phyloP scores from a whole-genome alignment of 352 stramenopile species.

The Elongisporangium undulatum region DNA sequence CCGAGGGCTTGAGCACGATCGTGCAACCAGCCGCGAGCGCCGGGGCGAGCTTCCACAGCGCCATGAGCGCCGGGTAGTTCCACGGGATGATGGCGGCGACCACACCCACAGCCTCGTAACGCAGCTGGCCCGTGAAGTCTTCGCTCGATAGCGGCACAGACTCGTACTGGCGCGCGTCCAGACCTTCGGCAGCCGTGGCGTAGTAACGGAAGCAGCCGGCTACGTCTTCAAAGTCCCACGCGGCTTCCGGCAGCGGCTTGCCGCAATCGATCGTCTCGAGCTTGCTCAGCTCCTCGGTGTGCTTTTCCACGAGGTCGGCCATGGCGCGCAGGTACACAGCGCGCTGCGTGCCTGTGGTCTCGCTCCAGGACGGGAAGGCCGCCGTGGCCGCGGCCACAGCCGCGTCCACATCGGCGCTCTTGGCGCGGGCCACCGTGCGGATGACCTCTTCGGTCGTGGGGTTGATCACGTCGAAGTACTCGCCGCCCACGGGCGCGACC shows the following conservation, averaged over 20 bases:
- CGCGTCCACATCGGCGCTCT: conserved; percentile 36
- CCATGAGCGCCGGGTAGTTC: conserved; percentile 97
- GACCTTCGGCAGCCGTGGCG: conserved; percentile 34
- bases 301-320: conserved; percentile 30
- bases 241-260: conserved; percentile 54
- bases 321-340: conserved; percentile 48
- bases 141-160: conserved; percentile 34
- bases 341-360: conserved; percentile 39
- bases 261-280: conserved; percentile 69
- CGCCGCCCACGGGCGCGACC: conserved; percentile 28
- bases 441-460: conserved; percentile 46
- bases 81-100: conserved; percentile 90
- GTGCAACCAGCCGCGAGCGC: conserved; percentile 90
- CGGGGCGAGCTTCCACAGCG: conserved; percentile 90
- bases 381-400: conserved; percentile 40
- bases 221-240: conserved; percentile 73
- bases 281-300: conserved; percentile 29
- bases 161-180: conserved; percentile 52
- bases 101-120: conserved; percentile 68
- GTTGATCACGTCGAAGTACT: conserved; percentile 62
- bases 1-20: conserved; percentile 91
- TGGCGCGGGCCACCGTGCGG: conserved; percentile 39
- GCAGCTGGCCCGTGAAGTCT: conserved; percentile 39
- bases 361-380: conserved; percentile 41
- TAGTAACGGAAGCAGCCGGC: conserved; percentile 62